Evolutionary conservation across 2,329 filamentous ascomycete species (phyloP).

Genomic region (Penicillium crustosum): DNA sequence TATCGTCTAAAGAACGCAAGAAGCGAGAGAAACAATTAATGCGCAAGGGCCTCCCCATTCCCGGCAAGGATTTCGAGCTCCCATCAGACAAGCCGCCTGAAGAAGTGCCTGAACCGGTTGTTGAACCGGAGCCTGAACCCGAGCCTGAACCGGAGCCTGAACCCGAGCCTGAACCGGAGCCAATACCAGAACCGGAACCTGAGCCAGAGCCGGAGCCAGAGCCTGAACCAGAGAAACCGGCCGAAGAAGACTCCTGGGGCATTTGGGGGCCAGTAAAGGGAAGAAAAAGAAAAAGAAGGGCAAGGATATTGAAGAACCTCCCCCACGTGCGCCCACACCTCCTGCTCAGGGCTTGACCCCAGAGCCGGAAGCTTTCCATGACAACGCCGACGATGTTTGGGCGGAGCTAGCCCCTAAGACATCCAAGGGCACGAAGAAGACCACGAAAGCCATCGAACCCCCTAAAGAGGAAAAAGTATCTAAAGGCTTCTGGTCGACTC

Average conservation of each 20-base stretch:
- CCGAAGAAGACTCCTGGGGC: constrained; percentile 32
- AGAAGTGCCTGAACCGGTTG: constrained; percentile 24
- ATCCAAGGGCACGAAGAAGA: constrained; percentile 38
- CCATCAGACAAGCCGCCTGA: constrained; percentile 22
- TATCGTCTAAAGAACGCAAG: constrained; percentile 47
- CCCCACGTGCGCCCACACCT: constrained; percentile 50
- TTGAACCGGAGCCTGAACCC: constrained; percentile 20
- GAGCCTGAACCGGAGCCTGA: constrained; percentile 23
- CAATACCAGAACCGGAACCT: constrained; percentile 12
- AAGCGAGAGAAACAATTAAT: constrained; percentile 39
- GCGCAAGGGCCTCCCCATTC: constrained; percentile 32
- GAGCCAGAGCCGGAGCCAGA: constrained; percentile 14
- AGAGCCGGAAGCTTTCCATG: constrained; percentile 35
- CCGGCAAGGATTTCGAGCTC: constrained; percentile 31
- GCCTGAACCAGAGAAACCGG: constrained; percentile 14
- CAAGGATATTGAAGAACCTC: constrained; percentile 45
- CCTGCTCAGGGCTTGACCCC: constrained; percentile 46
- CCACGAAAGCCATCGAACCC: constrained; percentile 19
- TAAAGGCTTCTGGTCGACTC: constrained; percentile 47
- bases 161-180: constrained; percentile 20
- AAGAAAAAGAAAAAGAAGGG: constrained; percentile 54
- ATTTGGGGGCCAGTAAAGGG: constrained; percentile 42
- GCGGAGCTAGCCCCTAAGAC: constrained; percentile 39
- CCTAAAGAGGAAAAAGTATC: constrained; percentile 40
- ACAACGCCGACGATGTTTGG: constrained; percentile 42